Conservation (phyloP, 441 rosid species). For the Croton laevigatus region DNA sequence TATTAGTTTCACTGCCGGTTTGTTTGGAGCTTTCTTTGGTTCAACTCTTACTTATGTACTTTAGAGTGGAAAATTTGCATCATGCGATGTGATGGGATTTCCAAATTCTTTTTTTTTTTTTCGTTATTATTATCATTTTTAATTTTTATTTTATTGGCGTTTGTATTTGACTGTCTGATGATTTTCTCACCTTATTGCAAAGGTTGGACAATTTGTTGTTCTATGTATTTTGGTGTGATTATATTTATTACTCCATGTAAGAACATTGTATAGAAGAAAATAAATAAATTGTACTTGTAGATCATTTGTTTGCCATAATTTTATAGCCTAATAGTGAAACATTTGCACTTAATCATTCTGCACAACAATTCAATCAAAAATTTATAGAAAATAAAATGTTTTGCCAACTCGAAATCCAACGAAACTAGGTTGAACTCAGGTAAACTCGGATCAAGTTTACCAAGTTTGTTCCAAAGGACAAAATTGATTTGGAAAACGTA, state of each 20-base stretch:
- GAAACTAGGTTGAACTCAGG: too few species aligned
- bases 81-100: not conserved
- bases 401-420: too few species aligned
- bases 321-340: too few species aligned
- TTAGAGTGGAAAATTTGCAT: slow-evolving; percentile 5
- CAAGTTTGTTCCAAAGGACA: too few species aligned
- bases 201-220: slow-evolving; percentile 9
- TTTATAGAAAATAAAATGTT: too few species aligned
- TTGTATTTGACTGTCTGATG: slow-evolving; percentile 17
- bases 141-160: not conserved
- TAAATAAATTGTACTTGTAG: slow-evolving; percentile 17
- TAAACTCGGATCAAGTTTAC: too few species aligned
- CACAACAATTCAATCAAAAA: too few species aligned
- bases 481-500: too few species aligned
- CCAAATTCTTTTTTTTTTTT: not conserved
- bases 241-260: slow-evolving; percentile 24
- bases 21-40: slow-evolving; percentile 45
- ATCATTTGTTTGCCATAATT: not conserved
- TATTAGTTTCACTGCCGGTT: slow-evolving; percentile 23
- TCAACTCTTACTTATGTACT: slow-evolving; percentile 41
- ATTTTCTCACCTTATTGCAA: slow-evolving; percentile 20
- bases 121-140: not conserved
- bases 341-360: too few species aligned
- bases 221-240: slow-evolving; percentile 25
- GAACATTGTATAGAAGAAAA: slow-evolving; percentile 24